Percentiles rank a stretch among this genome's conserved stretches.
Conservation (phyloP, 305 asterid genomes). For the Euphrasia arctica region DNA sequence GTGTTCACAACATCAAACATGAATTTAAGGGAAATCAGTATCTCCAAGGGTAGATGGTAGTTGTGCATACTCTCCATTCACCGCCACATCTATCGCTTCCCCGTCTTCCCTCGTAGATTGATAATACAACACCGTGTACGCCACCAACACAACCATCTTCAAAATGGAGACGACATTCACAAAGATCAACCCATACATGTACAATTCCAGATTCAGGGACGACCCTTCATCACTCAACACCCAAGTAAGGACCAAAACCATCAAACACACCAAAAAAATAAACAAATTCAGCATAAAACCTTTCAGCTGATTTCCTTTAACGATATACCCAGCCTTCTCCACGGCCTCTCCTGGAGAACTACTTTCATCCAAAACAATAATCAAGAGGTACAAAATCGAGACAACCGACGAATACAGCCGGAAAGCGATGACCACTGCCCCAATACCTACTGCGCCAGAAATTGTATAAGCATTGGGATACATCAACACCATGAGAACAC, state of each 20-base stretch:
- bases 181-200: conserved; percentile 21
- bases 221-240: conserved; percentile 21
- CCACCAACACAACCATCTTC: conserved; percentile 21
- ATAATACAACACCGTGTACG: conserved; percentile 43
- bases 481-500: background rate
- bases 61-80: conserved; percentile 26
- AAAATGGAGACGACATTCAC: conserved; percentile 16
- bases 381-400: conserved; percentile 31
- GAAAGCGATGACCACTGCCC: background rate
- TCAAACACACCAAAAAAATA: conserved; percentile 16
- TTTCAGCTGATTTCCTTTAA: conserved; percentile 39
- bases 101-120: conserved; percentile 42
- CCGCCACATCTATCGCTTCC: conserved; percentile 34
- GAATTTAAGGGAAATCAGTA: too few relatives aligned
- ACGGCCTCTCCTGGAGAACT: conserved; percentile 33
- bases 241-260: conserved; percentile 14
- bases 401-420: conserved; percentile 25
- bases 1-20: too few relatives aligned
- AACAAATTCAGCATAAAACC: conserved; percentile 38
- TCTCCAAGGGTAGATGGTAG: background rate
- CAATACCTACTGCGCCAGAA: background rate
- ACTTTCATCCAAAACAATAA: conserved; percentile 42
- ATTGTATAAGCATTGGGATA: conserved; percentile 14
- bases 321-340: conserved; percentile 38
- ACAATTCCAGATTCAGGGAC: background rate